Evolutionary conservation across 2,329 filamentous ascomycete species (phyloP).

Genomic region (Mariannaea elegans): DNA sequence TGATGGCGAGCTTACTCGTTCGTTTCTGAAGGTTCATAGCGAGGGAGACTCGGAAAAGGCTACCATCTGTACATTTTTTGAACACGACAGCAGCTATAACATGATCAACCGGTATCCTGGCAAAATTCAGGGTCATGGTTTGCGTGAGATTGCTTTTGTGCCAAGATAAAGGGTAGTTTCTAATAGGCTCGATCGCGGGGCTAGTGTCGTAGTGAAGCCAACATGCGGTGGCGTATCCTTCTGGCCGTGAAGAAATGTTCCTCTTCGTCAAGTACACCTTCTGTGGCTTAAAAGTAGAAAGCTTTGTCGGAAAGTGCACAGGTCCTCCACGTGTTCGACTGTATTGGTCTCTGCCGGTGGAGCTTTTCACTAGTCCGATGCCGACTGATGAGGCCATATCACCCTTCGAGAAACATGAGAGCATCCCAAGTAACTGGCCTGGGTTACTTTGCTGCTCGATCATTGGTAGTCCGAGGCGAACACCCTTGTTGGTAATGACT

Average conservation of each 20-base stretch:
- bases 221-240: slow-evolving; percentile 4
- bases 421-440: slow-evolving; percentile 11
- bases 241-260: not conserved
- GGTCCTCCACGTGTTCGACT: slow-evolving; percentile 16
- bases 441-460: not conserved
- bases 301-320: not conserved
- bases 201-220: slow-evolving; percentile 17
- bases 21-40: slow-evolving; percentile 7
- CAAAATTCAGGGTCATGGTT: slow-evolving; percentile 18
- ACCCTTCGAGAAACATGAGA: slow-evolving; percentile 17
- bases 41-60: slow-evolving; percentile 9
- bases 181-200: not conserved
- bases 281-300: not conserved
- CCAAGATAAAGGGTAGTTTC: slow-evolving; percentile 11
- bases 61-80: not conserved
- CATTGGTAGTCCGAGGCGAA: slow-evolving; percentile 18
- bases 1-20: not conserved
- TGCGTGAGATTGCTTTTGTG: slow-evolving; percentile 1
- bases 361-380: slow-evolving; percentile 13
- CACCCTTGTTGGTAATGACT: slow-evolving; percentile 28
- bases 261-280: slow-evolving; percentile 22
- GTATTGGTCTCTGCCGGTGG: slow-evolving; percentile 6
- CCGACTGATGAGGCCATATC: slow-evolving; percentile 18
- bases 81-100: not conserved
- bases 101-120: not conserved